Evolutionary conservation across 2,329 filamentous ascomycete genomes (phyloP).

Genomic region (Botrytis fragariae): DNA sequence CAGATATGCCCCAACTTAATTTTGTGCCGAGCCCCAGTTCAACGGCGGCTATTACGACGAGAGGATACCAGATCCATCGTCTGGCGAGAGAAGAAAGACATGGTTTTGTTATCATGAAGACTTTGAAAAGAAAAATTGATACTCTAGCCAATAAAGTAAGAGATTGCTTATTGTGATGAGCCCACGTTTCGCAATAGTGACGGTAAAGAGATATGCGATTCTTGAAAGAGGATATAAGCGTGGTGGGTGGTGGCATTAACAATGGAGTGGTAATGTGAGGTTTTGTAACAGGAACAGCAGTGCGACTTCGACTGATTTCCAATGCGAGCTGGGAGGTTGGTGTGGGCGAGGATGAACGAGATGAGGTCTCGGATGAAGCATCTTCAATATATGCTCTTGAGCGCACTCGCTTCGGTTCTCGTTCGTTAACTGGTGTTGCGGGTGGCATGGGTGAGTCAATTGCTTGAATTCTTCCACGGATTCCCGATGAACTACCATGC

Average conservation of each 20-base stretch:
- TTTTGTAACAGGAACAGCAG: constrained; percentile 14
- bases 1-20: constrained; percentile 40
- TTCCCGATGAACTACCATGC: constrained; percentile 30
- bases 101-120: constrained; percentile 60
- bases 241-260: constrained; percentile 43
- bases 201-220: constrained; percentile 34
- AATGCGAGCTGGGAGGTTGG: constrained; percentile 26
- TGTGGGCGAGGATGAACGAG: constrained; percentile 26
- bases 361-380: constrained; percentile 24
- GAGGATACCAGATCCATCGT: constrained; percentile 61
- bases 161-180: constrained; percentile 36
- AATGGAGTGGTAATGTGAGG: constrained; percentile 39
- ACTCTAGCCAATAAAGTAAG: constrained; percentile 48
- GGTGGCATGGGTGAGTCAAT: constrained; percentile 37
- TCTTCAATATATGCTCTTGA: constrained; percentile 36
- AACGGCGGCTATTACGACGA: constrained; percentile 66
- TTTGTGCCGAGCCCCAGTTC: constrained; percentile 52
- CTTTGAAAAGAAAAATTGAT: constrained; percentile 65
- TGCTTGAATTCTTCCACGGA: constrained; percentile 35
- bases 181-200: constrained; percentile 41
- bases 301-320: constrained; percentile 22
- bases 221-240: constrained; percentile 36
- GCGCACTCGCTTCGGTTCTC: constrained; percentile 33
- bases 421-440: constrained; percentile 31
- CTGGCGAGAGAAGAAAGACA: constrained; percentile 71